Conservation (phyloP, 23 red algal species). For the Pyropia haitanensis region DNA sequence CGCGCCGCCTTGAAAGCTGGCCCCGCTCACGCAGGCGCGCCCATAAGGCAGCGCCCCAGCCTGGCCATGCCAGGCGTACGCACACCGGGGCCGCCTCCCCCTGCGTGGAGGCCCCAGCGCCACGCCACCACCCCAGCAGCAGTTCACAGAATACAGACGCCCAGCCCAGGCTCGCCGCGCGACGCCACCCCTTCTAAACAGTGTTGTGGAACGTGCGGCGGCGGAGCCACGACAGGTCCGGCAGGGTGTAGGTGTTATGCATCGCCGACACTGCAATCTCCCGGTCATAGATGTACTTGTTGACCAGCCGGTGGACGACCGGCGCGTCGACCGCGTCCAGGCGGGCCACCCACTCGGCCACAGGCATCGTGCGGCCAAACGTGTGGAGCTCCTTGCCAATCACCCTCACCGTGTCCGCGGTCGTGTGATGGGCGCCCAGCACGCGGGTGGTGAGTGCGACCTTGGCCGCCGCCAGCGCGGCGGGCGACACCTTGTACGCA, state of each 20-base stretch:
- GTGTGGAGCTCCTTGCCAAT: conserved; percentile 84
- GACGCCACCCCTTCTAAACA: conserved; percentile 24
- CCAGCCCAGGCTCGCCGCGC: too few relatives aligned
- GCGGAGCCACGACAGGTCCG: conserved; percentile 86
- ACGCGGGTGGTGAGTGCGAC: conserved; percentile 70
- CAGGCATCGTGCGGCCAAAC: conserved; percentile 84
- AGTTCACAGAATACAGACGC: too few relatives aligned
- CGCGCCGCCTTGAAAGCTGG: too few relatives aligned
- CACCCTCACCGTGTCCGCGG: conserved; percentile 72
- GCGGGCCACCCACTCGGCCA: conserved; percentile 87
- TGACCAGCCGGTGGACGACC: conserved; percentile 66
- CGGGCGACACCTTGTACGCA: conserved; percentile 60
- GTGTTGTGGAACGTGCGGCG: conserved; percentile 72
- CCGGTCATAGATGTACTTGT: conserved; percentile 95
- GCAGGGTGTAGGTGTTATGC: conserved; percentile 78
- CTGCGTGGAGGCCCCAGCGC: too few relatives aligned
- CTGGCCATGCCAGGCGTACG: too few relatives aligned
- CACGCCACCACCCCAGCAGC: too few relatives aligned
- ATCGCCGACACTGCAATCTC: conserved; percentile 88
- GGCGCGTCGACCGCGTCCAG: conserved; percentile 85
- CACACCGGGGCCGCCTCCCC: too few relatives aligned
- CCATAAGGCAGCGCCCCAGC: too few relatives aligned
- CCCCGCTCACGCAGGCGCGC: too few relatives aligned
- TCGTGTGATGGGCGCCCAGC: conserved; percentile 64
- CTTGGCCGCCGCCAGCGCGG: conserved; percentile 74